These are phyloP conservation scores for Monilinia laxa DNA, from an alignment of 2,329 filamentous ascomycete genomes.

Conservation along the genomic window DNA sequence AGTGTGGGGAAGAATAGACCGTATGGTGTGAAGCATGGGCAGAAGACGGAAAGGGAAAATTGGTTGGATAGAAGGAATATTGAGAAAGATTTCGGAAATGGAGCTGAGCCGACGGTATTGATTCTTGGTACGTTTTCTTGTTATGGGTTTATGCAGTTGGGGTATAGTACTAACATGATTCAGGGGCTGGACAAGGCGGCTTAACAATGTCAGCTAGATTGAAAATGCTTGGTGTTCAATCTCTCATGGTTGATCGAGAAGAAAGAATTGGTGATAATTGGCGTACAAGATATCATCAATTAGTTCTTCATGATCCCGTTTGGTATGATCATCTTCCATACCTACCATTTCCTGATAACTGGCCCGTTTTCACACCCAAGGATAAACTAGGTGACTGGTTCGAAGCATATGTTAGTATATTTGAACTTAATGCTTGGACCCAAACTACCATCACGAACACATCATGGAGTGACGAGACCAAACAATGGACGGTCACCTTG, in stretches of 20 bases:
- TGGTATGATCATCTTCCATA: constrained; percentile 61
- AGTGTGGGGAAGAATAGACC: constrained; percentile 48
- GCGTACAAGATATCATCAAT: constrained; percentile 61
- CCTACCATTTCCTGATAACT: constrained; percentile 60
- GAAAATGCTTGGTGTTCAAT: constrained; percentile 56
- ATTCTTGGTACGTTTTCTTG: constrained; percentile 53
- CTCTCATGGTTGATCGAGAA: constrained; percentile 59
- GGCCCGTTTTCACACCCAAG: constrained; percentile 70
- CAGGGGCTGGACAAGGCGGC: constrained; percentile 61
- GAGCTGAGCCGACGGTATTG: constrained; percentile 52
- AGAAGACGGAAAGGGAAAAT: constrained; percentile 53
- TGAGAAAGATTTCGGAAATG: constrained; percentile 47
- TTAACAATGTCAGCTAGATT: constrained; percentile 58
- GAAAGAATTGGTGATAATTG: constrained; percentile 62
- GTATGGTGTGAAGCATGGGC: constrained; percentile 57
- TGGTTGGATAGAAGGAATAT: constrained; percentile 56
- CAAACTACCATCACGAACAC: constrained; percentile 50
- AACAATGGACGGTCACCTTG: constrained; percentile 56
- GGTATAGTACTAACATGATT: constrained; percentile 48
- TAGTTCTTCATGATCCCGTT: constrained; percentile 68
- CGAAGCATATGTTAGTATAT: constrained; percentile 59
- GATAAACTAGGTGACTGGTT: constrained; percentile 70
- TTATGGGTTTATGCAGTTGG: background rate
- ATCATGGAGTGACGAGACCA: constrained; percentile 46
- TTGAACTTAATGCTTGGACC: constrained; percentile 68